Conservation (phyloP, 768 basidiomycete genomes). For the Termitomyces heimii region DNA sequence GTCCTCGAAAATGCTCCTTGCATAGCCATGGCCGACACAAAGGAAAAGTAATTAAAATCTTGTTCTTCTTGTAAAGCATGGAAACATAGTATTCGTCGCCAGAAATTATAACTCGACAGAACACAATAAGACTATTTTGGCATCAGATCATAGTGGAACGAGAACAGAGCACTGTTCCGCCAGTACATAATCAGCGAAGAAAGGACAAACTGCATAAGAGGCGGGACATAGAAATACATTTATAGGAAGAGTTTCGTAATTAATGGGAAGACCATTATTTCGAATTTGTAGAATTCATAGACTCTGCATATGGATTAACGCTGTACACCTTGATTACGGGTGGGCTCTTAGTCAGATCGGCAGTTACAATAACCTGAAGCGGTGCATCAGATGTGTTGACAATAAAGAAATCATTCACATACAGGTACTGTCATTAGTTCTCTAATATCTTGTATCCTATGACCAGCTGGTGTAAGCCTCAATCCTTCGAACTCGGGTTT, state of each 20-base stretch:
- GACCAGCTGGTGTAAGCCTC: conserved; percentile 65
- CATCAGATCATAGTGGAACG: conserved; percentile 10
- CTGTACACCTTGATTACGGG: conserved; percentile 98
- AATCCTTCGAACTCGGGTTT: conserved; percentile 83
- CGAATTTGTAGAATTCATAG: conserved; percentile 9
- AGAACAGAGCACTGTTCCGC: conserved; percentile 2
- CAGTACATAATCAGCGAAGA: conserved; percentile 14
- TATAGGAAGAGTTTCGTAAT: conserved; percentile 12
- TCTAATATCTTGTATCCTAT: conserved; percentile 92
- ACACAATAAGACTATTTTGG: conserved; percentile 9
- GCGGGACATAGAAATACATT: conserved; percentile 24
- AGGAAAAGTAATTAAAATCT: neutral
- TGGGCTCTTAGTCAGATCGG: conserved; percentile 92
- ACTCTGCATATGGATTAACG: conserved; percentile 81
- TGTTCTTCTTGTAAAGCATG: neutral
- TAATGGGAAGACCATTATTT: conserved; percentile 29
- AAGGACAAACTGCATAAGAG: conserved; percentile 16
- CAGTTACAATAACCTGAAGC: conserved; percentile 84
- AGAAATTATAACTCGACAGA: conserved; percentile 8
- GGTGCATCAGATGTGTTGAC: conserved; percentile 4
- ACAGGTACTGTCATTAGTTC: conserved; percentile 94
- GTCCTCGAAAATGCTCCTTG: neutral
- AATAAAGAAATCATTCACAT: conserved; percentile 24
- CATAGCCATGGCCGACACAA: neutral
- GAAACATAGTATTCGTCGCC: conserved; percentile 5